Conservation (phyloP, 2,329 filamentous ascomycete species). For the Aspergillus terreus region DNA sequence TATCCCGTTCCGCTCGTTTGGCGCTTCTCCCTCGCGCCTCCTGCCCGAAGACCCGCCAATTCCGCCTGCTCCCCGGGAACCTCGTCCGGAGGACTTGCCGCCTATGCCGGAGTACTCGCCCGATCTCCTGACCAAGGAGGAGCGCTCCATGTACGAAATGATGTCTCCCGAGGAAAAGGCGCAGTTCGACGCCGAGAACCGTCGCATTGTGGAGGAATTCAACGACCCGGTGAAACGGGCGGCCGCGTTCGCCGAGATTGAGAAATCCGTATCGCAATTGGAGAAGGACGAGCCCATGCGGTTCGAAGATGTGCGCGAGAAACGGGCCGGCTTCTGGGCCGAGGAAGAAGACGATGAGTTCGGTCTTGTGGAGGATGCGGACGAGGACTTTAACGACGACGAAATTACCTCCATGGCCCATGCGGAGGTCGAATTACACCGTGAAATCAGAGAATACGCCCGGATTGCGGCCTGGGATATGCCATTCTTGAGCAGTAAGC, state of each 20-base stretch:
- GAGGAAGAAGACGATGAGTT: conserved; percentile 45
- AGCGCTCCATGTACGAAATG: conserved; percentile 37
- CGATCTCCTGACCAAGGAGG: conserved; percentile 28
- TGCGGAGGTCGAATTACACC: conserved; percentile 79
- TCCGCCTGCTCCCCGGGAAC: conserved; percentile 25
- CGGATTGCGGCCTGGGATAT: conserved; percentile 92
- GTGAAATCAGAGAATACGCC: conserved; percentile 84
- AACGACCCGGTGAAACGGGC: conserved; percentile 31
- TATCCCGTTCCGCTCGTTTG: conserved; percentile 29
- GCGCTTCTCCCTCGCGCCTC: conserved; percentile 29
- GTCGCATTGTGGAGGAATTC: conserved; percentile 34
- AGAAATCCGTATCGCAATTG: conserved; percentile 27
- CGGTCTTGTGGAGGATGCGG: conserved; percentile 47
- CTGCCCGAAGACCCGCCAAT: conserved; percentile 31
- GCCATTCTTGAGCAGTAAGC: conserved; percentile 80
- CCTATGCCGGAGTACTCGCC: conserved; percentile 35
- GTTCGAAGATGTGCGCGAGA: conserved; percentile 25
- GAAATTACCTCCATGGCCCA: conserved; percentile 83
- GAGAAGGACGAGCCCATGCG: conserved; percentile 28
- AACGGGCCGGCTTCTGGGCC: conserved; percentile 38
- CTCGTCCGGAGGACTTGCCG: conserved; percentile 26
- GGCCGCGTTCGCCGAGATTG: conserved; percentile 28
- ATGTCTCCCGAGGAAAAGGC: conserved; percentile 34
- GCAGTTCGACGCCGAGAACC: conserved; percentile 35
- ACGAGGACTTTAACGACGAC: conserved; percentile 63